phyloP scores from a whole-genome alignment of 805 yeast species.

The Monosporozyma aerobia region DNA sequence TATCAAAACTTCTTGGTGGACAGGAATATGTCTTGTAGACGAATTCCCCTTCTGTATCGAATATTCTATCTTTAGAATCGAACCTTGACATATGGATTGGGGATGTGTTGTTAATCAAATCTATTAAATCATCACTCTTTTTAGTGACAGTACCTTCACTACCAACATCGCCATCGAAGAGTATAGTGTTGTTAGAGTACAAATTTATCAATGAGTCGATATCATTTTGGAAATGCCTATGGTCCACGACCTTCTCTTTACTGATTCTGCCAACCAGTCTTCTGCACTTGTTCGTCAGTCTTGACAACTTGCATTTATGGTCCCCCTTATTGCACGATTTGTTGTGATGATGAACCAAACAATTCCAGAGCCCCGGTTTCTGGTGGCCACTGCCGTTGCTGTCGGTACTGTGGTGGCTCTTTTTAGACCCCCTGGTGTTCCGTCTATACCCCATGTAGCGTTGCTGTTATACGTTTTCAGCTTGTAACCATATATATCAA shows the following conservation, averaged over 20 bases:
- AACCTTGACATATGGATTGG: background rate
- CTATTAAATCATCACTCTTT: background rate
- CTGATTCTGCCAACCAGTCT: background rate
- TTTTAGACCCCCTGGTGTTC: background rate
- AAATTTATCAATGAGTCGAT: too few species aligned
- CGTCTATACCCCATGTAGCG: background rate
- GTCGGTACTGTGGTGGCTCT: background rate
- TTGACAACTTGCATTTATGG: background rate
- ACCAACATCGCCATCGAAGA: background rate
- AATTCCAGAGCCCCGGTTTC: background rate
- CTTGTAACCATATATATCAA: too few species aligned
- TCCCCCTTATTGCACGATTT: background rate
- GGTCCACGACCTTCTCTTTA: background rate
- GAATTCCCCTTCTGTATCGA: background rate
- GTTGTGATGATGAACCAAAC: background rate
- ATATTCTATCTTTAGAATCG: background rate
- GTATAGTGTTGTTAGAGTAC: background rate
- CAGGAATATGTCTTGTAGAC: background rate
- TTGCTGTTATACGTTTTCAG: too few species aligned
- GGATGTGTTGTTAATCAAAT: background rate
- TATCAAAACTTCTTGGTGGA: background rate
- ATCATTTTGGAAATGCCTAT: background rate
- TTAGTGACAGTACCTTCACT: background rate
- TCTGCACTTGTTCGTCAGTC: background rate
- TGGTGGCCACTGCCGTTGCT: background rate